phyloP scores from a whole-genome alignment of 2,329 filamentous ascomycete genomes.

The Colletotrichum tofieldiae region DNA sequence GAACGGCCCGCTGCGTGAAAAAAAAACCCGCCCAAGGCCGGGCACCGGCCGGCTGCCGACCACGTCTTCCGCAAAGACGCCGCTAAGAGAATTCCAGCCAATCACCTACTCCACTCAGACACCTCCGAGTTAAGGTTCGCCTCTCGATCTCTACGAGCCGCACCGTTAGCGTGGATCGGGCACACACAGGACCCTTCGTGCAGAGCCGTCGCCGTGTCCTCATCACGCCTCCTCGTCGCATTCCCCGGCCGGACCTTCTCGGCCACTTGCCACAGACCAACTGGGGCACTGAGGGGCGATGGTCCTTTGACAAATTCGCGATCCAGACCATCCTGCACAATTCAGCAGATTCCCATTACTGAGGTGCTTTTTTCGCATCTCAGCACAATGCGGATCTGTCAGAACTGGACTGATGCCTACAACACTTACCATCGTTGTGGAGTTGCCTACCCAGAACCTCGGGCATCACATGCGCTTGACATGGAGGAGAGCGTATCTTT shows the following conservation, averaged over 20 bases:
- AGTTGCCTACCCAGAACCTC: neutral
- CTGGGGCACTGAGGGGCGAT: neutral
- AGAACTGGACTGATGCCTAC: slow-evolving; percentile 2
- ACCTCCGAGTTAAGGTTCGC: neutral
- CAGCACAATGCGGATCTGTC: slow-evolving; percentile 11
- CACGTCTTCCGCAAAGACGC: neutral
- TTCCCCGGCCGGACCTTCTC: neutral
- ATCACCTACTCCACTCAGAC: slow-evolving; percentile 14
- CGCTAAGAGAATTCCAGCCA: slow-evolving; percentile 4
- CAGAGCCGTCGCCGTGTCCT: slow-evolving; percentile 3
- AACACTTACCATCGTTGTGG: slow-evolving; percentile 9
- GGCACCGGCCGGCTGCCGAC: slow-evolving; percentile 1
- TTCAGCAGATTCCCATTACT: slow-evolving; percentile 25
- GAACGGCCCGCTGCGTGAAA: slow-evolving; percentile 10
- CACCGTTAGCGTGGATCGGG: slow-evolving; percentile 51
- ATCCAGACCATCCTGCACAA: slow-evolving; percentile 4
- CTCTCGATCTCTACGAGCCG: slow-evolving; percentile 49
- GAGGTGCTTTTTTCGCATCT: slow-evolving; percentile 21
- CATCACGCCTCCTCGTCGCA: neutral
- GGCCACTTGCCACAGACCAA: neutral
- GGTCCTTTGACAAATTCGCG: slow-evolving; percentile 7
- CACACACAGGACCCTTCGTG: slow-evolving; percentile 35
- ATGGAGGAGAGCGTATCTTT: slow-evolving; percentile 32
- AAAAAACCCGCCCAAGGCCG: neutral
- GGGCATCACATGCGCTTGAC: slow-evolving; percentile 12